Evolutionary conservation across 2,329 filamentous ascomycete genomes (phyloP).

Genomic region (Cercospora sojina): DNA sequence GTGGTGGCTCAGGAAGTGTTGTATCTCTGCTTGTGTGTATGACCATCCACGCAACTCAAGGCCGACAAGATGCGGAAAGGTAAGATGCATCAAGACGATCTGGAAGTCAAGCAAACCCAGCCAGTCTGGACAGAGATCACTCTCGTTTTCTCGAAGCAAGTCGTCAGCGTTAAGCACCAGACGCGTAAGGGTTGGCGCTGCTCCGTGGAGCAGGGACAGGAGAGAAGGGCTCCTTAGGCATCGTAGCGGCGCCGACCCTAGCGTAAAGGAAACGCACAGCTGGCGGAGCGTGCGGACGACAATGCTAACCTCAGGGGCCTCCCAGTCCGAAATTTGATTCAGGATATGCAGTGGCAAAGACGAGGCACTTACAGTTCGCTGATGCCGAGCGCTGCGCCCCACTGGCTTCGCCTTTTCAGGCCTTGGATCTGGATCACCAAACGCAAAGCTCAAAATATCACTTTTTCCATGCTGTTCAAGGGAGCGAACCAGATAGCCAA

Average conservation of each 20-base stretch:
- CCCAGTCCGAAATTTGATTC: neutral
- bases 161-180: neutral
- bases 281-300: neutral
- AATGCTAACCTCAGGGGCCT: neutral
- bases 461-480: neutral
- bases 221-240: neutral
- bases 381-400: neutral
- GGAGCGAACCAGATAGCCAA: neutral
- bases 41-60: neutral
- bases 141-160: neutral
- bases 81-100: neutral
- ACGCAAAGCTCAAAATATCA: neutral
- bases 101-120: neutral
- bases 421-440: neutral
- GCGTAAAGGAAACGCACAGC: neutral
- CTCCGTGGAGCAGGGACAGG: neutral
- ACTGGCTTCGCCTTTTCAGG: neutral
- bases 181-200: neutral
- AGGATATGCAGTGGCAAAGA: neutral
- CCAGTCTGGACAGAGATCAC: neutral
- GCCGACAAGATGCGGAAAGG: neutral
- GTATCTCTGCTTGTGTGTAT: neutral
- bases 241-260: neutral
- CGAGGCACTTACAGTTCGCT: neutral
- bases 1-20: neutral